These are phyloP conservation scores for Jatropha curcas DNA, from an alignment of 345 rosid species.

Conservation along the genomic window DNA sequence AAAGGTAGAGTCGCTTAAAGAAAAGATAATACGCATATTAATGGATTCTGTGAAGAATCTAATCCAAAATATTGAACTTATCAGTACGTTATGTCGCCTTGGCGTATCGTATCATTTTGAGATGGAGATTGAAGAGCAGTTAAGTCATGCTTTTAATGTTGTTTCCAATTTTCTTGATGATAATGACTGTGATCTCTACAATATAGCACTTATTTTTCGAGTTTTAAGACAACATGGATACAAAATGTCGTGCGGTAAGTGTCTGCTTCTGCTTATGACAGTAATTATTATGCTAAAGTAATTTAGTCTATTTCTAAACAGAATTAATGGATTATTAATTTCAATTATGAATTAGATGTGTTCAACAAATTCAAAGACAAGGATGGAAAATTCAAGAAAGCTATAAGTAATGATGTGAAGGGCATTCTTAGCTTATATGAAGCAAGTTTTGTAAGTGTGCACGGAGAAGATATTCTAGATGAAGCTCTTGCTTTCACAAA, in stretches of 20 bases:
- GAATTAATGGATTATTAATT: no score
- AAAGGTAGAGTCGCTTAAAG: not conserved
- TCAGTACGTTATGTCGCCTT: not conserved
- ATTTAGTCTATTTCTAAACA: no score
- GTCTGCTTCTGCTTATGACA: no score
- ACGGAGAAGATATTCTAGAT: conserved; percentile 2
- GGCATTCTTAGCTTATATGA: conserved; percentile 5
- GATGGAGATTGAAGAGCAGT: not conserved
- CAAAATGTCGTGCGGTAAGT: no score
- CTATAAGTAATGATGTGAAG: not conserved
- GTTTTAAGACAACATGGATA: no score
- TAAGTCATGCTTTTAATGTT: not conserved
- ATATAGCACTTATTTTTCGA: not conserved
- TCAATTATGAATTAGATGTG: not conserved
- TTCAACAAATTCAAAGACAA: no score
- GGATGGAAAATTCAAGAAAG: conserved; percentile 1
- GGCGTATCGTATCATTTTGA: conserved; percentile 4
- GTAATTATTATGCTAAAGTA: no score
- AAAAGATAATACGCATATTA: no score
- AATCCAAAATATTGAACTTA: not conserved
- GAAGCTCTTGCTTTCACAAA: conserved; percentile 1
- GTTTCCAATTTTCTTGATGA: not conserved
- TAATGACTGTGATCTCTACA: not conserved
- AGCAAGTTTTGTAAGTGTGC: not conserved
- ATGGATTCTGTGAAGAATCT: not conserved